Base-by-base conservation (phyloP, 768 basidiomycete species). In the Suillus discolor region DNA sequence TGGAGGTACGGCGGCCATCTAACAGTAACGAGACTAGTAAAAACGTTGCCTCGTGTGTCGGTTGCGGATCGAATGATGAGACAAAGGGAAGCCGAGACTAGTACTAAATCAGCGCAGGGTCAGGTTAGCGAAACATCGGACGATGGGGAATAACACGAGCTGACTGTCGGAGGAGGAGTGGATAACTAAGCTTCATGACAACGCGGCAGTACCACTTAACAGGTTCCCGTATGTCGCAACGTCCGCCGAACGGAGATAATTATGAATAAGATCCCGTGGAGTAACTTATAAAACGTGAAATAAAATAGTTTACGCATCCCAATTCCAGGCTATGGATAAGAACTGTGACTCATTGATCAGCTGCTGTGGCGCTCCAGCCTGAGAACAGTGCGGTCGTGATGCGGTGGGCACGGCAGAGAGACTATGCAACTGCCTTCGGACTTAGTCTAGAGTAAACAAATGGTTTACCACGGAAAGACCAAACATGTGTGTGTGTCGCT, bases 61-160 rank as follows among this genome's bases (percentile, higher is more conserved):
- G 39, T 60, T 60, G 59, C 59, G 59, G 59, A 60, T 42, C 59
- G 41, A 41, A 28, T 25, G 16, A 23, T 57, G 57, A 59, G 38
- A 59, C 57, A 41, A 25, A 13, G 25, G 39, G 25, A 42, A 20
- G 54, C 25, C 16, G 18, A 42, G 28, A 41, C 59, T 60, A 60
- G 41, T 60, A 38, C 59, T 42, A 60, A 42, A 60, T 6, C 31
- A 55, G 54, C 20, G 31, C 18, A 59, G 38, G 38, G 38, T 41
- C 13, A n/a, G n/a, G n/a, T 57, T 23, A 13, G 36, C 57, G 57
- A 16, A 39, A 39, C 31, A 57, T 57, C 23, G 47, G 23, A 49
- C 23, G 13, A 49, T 31, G 23, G 47, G 47, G 47, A 23, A 23
- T 15, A n/a, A 38, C 20, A 4, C 13, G 15, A 39, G 23, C 34